Conservation (phyloP, 1,284 basidiomycete species). For the Wolfiporia cocos region DNA sequence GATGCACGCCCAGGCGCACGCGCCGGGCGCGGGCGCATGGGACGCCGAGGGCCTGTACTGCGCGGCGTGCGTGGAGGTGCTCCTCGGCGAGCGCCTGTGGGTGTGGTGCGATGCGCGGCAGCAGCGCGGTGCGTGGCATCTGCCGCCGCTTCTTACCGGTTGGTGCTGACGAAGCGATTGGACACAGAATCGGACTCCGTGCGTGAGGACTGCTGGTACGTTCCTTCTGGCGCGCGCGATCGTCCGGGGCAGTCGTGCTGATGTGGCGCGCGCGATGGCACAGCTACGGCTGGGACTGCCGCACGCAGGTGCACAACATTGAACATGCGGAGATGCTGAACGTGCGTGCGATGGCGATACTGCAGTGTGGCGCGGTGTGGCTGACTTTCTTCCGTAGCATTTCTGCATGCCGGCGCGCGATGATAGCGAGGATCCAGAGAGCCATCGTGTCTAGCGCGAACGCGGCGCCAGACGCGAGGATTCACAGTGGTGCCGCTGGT, state of each 20-base stretch:
- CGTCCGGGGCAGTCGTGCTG: neutral
- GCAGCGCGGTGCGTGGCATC: neutral
- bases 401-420: neutral
- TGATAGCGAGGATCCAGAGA: neutral
- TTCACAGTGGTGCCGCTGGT: too few species aligned
- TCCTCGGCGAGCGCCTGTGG: neutral
- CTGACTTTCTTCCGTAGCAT: neutral
- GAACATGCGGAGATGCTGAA: neutral
- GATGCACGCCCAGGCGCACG: too few species aligned
- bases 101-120: neutral
- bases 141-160: too few species aligned
- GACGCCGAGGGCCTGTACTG: neutral
- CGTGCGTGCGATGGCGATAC: neutral
- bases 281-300: constrained; percentile 5
- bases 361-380: neutral
- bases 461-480: too few species aligned
- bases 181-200: neutral
- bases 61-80: neutral
- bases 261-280: constrained; percentile 6
- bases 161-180: too few species aligned
- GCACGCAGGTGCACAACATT: neutral
- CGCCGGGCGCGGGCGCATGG: neutral
- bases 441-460: neutral
- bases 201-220: neutral
- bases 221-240: neutral